phyloP scores from a whole-genome alignment of 2,329 filamentous ascomycete genomes.

The Colletotrichum sp. region DNA sequence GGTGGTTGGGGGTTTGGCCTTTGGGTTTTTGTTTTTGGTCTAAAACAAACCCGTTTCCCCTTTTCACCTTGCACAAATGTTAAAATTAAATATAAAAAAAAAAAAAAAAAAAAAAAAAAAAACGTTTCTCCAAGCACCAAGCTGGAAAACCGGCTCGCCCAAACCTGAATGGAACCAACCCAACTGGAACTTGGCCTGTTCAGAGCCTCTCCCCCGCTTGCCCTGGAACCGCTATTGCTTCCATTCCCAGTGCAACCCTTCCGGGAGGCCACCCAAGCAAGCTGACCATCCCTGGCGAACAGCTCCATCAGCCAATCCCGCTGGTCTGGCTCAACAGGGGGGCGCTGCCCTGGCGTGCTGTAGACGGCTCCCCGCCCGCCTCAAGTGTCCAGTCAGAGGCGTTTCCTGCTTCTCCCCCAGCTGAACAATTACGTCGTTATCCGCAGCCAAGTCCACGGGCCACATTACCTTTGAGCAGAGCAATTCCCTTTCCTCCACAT shows the following conservation, averaged over 20 bases:
- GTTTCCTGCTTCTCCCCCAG: not conserved
- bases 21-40: too few species aligned
- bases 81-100: too few species aligned
- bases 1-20: too few species aligned
- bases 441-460: constrained; percentile 12
- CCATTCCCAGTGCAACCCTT: constrained; percentile 18
- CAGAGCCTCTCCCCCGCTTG: not conserved
- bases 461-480: not conserved
- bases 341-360: not conserved
- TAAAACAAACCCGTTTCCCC: too few species aligned
- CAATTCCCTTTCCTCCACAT: constrained; percentile 3
- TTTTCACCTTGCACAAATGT: too few species aligned
- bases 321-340: constrained; percentile 13
- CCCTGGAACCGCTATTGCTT: not conserved
- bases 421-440: constrained; percentile 20
- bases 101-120: not conserved
- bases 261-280: constrained; percentile 18
- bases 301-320: constrained; percentile 19
- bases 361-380: constrained; percentile 4
- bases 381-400: not conserved
- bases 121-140: not conserved
- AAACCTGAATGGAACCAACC: constrained; percentile 4
- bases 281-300: constrained; percentile 1
- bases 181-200: not conserved
- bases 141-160: constrained; percentile 12